Evolutionary conservation across 2,329 filamentous ascomycete genomes (phyloP).

Genomic region (Apiospora arundinis): DNA sequence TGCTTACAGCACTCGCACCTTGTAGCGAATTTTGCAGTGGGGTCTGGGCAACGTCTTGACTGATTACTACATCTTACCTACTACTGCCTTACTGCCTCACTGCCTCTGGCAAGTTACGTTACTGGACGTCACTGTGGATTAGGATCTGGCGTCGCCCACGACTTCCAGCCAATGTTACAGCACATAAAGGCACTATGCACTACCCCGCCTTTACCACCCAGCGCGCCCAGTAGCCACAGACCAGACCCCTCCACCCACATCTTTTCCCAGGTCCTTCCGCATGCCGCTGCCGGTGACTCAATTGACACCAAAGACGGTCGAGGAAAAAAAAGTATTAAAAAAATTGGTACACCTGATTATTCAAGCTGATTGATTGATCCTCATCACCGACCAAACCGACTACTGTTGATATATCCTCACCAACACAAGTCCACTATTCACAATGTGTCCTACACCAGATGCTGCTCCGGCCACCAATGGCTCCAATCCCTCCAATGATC

Average conservation of each 20-base stretch:
- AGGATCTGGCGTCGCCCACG: not conserved
- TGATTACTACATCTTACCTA: too few relatives aligned
- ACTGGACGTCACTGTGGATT: conserved; percentile 15
- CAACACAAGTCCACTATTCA: conserved; percentile 17
- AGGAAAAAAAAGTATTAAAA: not conserved
- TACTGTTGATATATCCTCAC: conserved; percentile 3
- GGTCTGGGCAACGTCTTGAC: not conserved
- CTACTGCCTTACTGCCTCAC: not conserved
- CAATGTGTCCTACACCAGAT: conserved; percentile 24
- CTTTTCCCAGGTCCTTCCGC: not conserved
- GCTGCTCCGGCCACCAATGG: conserved; percentile 22
- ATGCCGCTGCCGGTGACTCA: conserved; percentile 10
- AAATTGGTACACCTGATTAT: not conserved
- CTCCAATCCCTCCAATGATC: not conserved
- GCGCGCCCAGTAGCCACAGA: not conserved
- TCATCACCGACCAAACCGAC: conserved; percentile 11
- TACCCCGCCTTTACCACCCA: conserved; percentile 7
- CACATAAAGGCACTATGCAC: not conserved
- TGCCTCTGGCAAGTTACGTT: not conserved
- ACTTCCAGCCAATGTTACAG: conserved; percentile 8
- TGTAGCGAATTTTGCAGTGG: conserved; percentile 7
- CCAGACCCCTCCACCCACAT: conserved; percentile 5
- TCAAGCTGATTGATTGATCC: not conserved
- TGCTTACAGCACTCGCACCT: not conserved
- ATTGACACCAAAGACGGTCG: not conserved